Percentiles rank a stretch among this genome's conserved stretches.
phyloP scores from a whole-genome alignment of 805 yeast genomes.

The Saccharomycopsis schoenii region DNA sequence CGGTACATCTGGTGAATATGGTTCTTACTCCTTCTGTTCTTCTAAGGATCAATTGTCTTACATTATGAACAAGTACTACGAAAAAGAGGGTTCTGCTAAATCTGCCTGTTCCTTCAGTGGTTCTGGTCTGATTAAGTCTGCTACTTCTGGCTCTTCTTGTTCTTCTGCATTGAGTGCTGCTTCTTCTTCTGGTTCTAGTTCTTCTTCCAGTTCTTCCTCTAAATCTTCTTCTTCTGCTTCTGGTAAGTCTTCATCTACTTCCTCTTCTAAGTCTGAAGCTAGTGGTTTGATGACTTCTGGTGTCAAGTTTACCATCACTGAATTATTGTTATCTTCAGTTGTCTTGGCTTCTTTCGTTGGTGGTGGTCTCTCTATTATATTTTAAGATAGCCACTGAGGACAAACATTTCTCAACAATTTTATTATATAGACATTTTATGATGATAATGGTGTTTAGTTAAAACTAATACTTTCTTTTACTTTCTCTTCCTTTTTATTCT shows the following conservation, averaged over 20 bases:
- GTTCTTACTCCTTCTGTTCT: slow-evolving; percentile 65
- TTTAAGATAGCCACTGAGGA: background rate
- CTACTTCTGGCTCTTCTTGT: slow-evolving; percentile 40
- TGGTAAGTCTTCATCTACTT: slow-evolving; percentile 22
- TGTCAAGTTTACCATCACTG: slow-evolving; percentile 11
- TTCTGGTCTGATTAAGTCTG: slow-evolving; percentile 44
- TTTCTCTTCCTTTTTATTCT: background rate
- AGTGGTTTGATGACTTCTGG: background rate
- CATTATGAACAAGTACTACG: slow-evolving; percentile 54
- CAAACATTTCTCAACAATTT: background rate
- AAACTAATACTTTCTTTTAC: background rate
- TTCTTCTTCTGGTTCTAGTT: slow-evolving; percentile 27
- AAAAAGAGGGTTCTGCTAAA: slow-evolving; percentile 31
- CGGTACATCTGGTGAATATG: slow-evolving; percentile 60
- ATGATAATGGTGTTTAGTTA: background rate
- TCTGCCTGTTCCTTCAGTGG: slow-evolving; percentile 68
- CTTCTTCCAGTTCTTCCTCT: slow-evolving; percentile 21
- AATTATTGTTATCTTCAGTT: slow-evolving; percentile 9
- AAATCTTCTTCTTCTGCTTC: slow-evolving; percentile 23
- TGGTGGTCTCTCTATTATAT: slow-evolving; percentile 12
- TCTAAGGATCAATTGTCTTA: slow-evolving; percentile 56
- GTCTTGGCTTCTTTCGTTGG: slow-evolving; percentile 16
- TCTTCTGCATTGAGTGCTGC: slow-evolving; percentile 31
- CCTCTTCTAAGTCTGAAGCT: slow-evolving; percentile 8
- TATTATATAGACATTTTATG: background rate